Conservation (phyloP, 2,329 filamentous ascomycete species). For the Paraphaeosphaeria minitans region DNA sequence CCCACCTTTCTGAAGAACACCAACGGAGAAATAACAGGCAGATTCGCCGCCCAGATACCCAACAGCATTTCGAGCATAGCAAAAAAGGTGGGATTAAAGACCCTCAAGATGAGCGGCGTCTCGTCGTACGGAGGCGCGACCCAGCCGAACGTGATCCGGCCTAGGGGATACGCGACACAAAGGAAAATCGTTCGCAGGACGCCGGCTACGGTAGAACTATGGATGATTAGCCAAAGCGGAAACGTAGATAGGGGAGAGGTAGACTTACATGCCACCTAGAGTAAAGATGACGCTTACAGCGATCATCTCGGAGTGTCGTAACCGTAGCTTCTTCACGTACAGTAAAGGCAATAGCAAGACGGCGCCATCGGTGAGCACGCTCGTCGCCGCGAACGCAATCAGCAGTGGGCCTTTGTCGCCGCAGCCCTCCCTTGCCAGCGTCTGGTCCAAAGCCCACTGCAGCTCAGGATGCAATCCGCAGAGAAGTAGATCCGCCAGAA, state of each 20-base stretch:
- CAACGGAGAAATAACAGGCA: background rate
- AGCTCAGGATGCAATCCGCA: background rate
- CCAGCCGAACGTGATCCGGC: background rate
- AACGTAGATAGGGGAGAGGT: background rate
- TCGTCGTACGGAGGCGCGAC: background rate
- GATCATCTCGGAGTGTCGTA: too few species aligned
- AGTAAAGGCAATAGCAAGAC: conserved; percentile 4
- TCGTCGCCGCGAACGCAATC: conserved; percentile 6
- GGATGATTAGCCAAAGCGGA: background rate
- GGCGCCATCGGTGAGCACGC: conserved; percentile 3
- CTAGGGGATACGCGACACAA: background rate
- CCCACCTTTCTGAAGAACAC: background rate
- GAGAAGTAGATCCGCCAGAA: background rate
- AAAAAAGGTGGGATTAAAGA: background rate
- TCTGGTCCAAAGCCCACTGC: background rate
- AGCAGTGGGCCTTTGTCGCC: conserved; percentile 6
- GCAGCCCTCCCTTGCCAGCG: background rate
- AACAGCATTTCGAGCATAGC: too few species aligned
- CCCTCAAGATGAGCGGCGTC: background rate
- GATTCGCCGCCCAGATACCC: background rate
- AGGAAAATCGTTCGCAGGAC: background rate
- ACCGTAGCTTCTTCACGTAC: background rate
- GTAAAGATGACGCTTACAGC: too few species aligned
- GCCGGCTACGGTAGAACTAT: background rate
- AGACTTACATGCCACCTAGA: background rate